Evolutionary conservation across 2,329 filamentous ascomycete genomes (phyloP).

Genomic region (Dactylellina cionopaga): DNA sequence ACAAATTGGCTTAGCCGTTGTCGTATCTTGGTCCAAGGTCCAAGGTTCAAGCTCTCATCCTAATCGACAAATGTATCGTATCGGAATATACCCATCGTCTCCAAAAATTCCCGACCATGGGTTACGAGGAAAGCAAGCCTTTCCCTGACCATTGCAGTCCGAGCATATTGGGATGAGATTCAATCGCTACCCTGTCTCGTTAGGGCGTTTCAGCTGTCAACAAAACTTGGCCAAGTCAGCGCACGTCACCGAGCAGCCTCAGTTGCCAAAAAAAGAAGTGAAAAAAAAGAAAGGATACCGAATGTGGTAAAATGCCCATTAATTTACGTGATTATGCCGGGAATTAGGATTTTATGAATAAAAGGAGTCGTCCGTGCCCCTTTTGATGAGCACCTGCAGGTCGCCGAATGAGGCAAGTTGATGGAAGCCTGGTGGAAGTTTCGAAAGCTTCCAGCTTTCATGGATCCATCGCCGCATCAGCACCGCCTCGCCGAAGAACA

Average conservation of each 20-base stretch:
- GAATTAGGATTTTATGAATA: slow-evolving; percentile 26
- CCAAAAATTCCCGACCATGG: too few species aligned
- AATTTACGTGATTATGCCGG: neutral
- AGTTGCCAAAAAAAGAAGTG: slow-evolving; percentile 35
- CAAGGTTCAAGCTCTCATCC: too few species aligned
- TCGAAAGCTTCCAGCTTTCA: slow-evolving; percentile 20
- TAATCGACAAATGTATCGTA: too few species aligned
- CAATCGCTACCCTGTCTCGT: too few species aligned
- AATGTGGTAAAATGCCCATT: slow-evolving; percentile 23
- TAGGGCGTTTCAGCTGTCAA: slow-evolving; percentile 45
- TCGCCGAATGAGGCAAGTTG: slow-evolving; percentile 48
- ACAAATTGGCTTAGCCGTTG: too few species aligned
- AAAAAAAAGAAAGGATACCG: slow-evolving; percentile 14
- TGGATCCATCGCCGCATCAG: slow-evolving; percentile 1
- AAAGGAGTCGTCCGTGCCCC: slow-evolving; percentile 1
- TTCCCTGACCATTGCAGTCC: too few species aligned
- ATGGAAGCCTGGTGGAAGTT: slow-evolving; percentile 32
- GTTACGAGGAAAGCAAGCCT: too few species aligned
- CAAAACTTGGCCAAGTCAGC: slow-evolving; percentile 5
- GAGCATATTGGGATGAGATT: too few species aligned
- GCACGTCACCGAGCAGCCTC: slow-evolving; percentile 21
- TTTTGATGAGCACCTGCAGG: slow-evolving; percentile 10
- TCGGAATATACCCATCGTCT: too few species aligned
- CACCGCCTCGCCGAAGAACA: too few species aligned
- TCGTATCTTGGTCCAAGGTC: too few species aligned